Conservation (phyloP, 2,329 filamentous ascomycete genomes). For the Didymella keratinophila region DNA sequence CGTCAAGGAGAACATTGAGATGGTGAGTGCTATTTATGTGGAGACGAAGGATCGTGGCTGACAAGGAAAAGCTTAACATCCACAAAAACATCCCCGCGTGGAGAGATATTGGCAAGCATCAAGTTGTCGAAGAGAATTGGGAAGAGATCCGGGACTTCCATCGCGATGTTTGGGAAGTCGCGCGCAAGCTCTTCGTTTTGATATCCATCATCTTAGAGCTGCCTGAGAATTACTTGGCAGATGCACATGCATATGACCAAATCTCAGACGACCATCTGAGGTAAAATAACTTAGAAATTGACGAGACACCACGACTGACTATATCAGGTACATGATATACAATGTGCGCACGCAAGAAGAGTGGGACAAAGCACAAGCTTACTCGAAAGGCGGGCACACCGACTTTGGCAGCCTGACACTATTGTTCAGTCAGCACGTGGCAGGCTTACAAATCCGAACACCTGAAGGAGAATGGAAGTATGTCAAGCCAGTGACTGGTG, state of each 20-base stretch:
- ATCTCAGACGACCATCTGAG: conserved; percentile 27
- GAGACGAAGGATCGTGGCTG: not conserved
- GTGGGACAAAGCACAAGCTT: conserved; percentile 49
- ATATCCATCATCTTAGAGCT: conserved; percentile 29
- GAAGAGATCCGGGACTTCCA: conserved; percentile 28
- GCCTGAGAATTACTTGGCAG: conserved; percentile 27
- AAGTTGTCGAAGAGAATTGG: conserved; percentile 23
- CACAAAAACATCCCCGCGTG: conserved; percentile 26
- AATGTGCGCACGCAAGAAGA: conserved; percentile 28
- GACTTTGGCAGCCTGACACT: conserved; percentile 65
- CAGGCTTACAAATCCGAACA: conserved; percentile 61
- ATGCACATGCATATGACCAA: conserved; percentile 28
- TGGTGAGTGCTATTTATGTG: conserved; percentile 20
- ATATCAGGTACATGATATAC: conserved; percentile 29
- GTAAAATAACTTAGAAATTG: not conserved
- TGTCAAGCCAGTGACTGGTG: conserved; percentile 49
- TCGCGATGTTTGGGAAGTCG: conserved; percentile 39
- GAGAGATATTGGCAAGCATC: conserved; percentile 18
- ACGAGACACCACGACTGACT: not conserved
- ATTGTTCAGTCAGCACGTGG: conserved; percentile 65
- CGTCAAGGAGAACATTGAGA: conserved; percentile 51
- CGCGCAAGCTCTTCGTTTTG: conserved; percentile 58
- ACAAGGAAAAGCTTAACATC: conserved; percentile 24
- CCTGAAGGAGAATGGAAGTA: conserved; percentile 49
- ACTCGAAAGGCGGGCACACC: conserved; percentile 58